A percentile compares a stretch with the other conserved stretches of the same genome.
Evolutionary conservation across 2,329 filamentous ascomycete species (phyloP).

Genomic region (Fusarium brevicatenulatum): DNA sequence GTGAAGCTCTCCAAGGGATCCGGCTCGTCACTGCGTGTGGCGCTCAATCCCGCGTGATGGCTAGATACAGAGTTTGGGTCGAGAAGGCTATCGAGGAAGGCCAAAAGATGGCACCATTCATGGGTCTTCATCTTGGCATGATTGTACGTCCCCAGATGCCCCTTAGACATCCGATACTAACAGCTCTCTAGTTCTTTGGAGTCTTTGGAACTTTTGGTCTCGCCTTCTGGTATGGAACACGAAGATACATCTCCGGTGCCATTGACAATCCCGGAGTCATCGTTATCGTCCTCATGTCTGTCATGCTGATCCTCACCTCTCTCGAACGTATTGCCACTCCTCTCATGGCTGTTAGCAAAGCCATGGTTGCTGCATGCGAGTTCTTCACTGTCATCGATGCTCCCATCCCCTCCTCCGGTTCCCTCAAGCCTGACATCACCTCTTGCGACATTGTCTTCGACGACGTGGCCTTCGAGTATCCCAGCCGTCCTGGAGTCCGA

Average conservation of each 20-base stretch:
- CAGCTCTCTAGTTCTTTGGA: slow-evolving; percentile 43
- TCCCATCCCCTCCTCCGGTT: slow-evolving; percentile 28
- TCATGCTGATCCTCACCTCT: slow-evolving; percentile 52
- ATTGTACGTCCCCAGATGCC: slow-evolving; percentile 7
- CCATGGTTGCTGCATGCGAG: slow-evolving; percentile 44
- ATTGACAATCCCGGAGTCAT: slow-evolving; percentile 52
- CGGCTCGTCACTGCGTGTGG: slow-evolving; percentile 57
- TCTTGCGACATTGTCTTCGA: slow-evolving; percentile 60
- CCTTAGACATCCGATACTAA: background rate
- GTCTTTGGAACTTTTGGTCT: slow-evolving; percentile 52
- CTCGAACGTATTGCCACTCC: slow-evolving; percentile 53
- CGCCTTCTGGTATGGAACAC: slow-evolving; percentile 57
- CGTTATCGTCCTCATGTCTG: slow-evolving; percentile 51
- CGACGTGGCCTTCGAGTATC: slow-evolving; percentile 36
- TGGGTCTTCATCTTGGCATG: slow-evolving; percentile 28
- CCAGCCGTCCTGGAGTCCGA: slow-evolving; percentile 29
- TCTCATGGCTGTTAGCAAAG: slow-evolving; percentile 49
- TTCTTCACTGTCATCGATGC: slow-evolving; percentile 47
- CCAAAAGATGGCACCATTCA: slow-evolving; percentile 45
- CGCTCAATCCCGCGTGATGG: slow-evolving; percentile 51
- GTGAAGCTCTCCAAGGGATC: slow-evolving; percentile 55
- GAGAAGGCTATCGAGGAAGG: slow-evolving; percentile 50
- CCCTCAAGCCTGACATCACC: slow-evolving; percentile 38
- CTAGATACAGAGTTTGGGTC: slow-evolving; percentile 52
- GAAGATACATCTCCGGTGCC: slow-evolving; percentile 48